Evolutionary conservation across 805 yeast genomes (phyloP).

Genomic region (Candida jianshihensis): DNA sequence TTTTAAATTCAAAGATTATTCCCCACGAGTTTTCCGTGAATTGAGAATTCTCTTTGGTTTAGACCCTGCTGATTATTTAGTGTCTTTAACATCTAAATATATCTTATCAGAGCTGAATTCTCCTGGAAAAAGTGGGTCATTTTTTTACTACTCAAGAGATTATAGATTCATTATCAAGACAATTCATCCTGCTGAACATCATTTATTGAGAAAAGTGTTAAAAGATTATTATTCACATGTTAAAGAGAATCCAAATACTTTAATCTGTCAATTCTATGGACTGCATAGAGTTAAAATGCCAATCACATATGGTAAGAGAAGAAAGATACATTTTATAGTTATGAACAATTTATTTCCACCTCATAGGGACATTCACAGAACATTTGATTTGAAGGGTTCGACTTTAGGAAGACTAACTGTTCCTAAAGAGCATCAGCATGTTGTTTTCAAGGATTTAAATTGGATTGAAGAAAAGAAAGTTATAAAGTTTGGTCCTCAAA

Average conservation of each 20-base stretch:
- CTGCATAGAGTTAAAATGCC: slow-evolving; percentile 91
- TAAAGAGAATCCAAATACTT: slow-evolving; percentile 75
- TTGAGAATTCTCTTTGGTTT: slow-evolving; percentile 72
- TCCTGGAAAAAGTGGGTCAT: slow-evolving; percentile 96
- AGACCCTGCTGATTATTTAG: slow-evolving; percentile 93
- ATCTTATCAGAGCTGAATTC: slow-evolving; percentile 88
- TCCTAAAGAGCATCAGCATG: slow-evolving; percentile 24
- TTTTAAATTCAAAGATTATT: slow-evolving; percentile 93
- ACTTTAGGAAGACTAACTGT: slow-evolving; percentile 69
- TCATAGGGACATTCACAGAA: slow-evolving; percentile 73
- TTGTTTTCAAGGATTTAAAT: slow-evolving; percentile 79
- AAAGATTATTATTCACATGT: slow-evolving; percentile 78
- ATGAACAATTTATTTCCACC: slow-evolving; percentile 98
- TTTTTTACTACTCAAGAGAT: slow-evolving; percentile 91
- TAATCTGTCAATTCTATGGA: slow-evolving; percentile 94
- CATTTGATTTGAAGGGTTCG: slow-evolving; percentile 91
- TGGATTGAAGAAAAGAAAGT: slow-evolving; percentile 66
- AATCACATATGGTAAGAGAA: slow-evolving; percentile 34
- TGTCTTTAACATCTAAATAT: slow-evolving; percentile 88
- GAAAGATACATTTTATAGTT: slow-evolving; percentile 86
- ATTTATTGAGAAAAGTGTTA: slow-evolving; percentile 65
- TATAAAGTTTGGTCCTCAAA: slow-evolving; percentile 72
- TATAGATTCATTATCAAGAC: slow-evolving; percentile 93
- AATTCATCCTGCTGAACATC: slow-evolving; percentile 88
- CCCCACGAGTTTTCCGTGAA: slow-evolving; percentile 90